Evolutionary conservation across 2,329 filamentous ascomycete species (phyloP).

Genomic region (Aspergillus sp.): DNA sequence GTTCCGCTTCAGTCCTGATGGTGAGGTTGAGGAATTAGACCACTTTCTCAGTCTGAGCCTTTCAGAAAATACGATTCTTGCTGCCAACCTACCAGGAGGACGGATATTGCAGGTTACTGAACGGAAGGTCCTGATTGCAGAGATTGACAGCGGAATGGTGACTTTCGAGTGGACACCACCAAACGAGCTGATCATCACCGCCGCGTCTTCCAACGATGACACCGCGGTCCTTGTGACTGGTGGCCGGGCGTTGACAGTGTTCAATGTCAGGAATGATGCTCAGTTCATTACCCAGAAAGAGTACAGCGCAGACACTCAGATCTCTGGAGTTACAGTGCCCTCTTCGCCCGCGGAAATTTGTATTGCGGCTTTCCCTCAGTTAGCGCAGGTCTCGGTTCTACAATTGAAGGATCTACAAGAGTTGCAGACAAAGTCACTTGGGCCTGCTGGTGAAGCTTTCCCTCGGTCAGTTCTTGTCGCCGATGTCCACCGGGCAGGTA

Average conservation of each 20-base stretch:
- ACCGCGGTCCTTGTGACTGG: conserved; percentile 68
- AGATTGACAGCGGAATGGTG: conserved; percentile 45
- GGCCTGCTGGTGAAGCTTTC: conserved; percentile 64
- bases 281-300: conserved; percentile 53
- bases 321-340: conserved; percentile 77
- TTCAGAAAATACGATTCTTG: conserved; percentile 65
- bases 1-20: conserved; percentile 67
- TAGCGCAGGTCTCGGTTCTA: conserved; percentile 70
- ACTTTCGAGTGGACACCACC: conserved; percentile 43
- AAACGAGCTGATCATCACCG: conserved; percentile 57
- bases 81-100: conserved; percentile 56
- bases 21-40: conserved; percentile 81
- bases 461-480: conserved; percentile 76
- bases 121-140: conserved; percentile 54
- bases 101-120: conserved; percentile 71
- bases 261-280: conserved; percentile 57
- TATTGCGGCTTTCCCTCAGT: conserved; percentile 80
- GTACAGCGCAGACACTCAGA: conserved; percentile 62
- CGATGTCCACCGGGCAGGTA: conserved; percentile 60
- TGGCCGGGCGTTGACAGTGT: conserved; percentile 63
- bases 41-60: conserved; percentile 64
- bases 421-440: conserved; percentile 58
- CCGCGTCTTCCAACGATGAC: conserved; percentile 65
- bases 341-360: conserved; percentile 58
- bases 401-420: conserved; percentile 60